Conservation (phyloP, 2,329 filamentous ascomycete genomes). For the Fusarium bactridioides region DNA sequence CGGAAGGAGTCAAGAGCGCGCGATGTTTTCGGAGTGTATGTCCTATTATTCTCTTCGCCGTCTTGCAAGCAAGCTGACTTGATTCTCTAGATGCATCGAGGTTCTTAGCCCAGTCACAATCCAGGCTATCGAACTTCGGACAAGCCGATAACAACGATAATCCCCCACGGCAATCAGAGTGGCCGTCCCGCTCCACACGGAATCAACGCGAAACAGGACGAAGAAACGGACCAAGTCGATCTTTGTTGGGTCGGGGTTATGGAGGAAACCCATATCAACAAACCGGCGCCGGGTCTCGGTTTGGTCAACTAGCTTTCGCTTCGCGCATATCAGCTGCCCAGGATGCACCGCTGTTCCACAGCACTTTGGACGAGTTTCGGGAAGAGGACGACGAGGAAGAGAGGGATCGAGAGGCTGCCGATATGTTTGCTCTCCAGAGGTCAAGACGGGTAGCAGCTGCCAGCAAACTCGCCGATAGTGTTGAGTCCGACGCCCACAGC, state of each 20-base stretch:
- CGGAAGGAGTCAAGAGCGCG: constrained; percentile 45
- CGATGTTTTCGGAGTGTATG: constrained; percentile 82
- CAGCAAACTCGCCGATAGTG: constrained; percentile 84
- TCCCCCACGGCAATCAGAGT: constrained; percentile 44
- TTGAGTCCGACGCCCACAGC: constrained; percentile 72
- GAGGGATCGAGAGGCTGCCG: constrained; percentile 89
- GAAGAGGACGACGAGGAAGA: constrained; percentile 95
- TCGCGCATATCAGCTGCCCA: constrained; percentile 76
- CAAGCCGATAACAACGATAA: constrained; percentile 59
- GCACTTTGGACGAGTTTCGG: constrained; percentile 85
- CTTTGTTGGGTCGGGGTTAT: constrained; percentile 55
- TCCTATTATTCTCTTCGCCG: constrained; percentile 27
- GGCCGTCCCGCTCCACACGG: constrained; percentile 47
- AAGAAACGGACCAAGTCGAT: constrained; percentile 47
- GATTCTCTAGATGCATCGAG: constrained; percentile 81
- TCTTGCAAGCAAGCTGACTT: constrained; percentile 20
- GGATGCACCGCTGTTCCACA: constrained; percentile 94
- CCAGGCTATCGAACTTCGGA: constrained; percentile 78
- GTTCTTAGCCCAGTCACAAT: constrained; percentile 96
- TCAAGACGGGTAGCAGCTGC: constrained; percentile 89
- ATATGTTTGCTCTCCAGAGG: constrained; percentile 89
- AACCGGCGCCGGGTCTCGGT: constrained; percentile 73
- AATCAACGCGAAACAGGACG: constrained; percentile 45
- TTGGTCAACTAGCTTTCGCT: constrained; percentile 77
- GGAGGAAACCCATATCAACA: constrained; percentile 84